phyloP scores from a whole-genome alignment of 1,139 yeast species.

The Arxiozyma slooffiae region DNA sequence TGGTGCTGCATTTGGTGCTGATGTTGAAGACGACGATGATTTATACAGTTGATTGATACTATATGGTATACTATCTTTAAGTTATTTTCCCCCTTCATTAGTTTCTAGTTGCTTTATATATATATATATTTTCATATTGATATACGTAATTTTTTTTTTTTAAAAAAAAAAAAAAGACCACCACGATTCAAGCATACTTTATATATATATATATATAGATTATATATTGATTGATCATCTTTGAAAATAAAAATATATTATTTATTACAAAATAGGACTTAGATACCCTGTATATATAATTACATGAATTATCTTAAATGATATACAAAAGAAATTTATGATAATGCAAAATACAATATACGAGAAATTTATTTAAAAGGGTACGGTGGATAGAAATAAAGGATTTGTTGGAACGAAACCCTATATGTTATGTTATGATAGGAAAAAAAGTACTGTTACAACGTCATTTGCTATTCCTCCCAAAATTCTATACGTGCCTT shows the following conservation, averaged over 20 bases:
- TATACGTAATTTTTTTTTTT: neutral
- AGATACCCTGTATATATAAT: neutral
- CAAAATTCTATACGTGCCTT: too few species aligned
- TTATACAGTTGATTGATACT: conserved; percentile 53
- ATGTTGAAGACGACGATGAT: conserved; percentile 79
- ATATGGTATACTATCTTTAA: neutral
- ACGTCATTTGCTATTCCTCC: too few species aligned
- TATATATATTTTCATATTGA: neutral
- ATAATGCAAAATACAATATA: neutral
- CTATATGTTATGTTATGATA: too few species aligned
- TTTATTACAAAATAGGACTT: neutral
- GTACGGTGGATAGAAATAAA: neutral
- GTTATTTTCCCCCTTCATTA: neutral
- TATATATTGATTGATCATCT: conserved; percentile 1
- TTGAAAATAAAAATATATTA: neutral
- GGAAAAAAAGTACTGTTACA: too few species aligned
- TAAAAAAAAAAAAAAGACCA: neutral
- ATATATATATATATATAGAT: conserved; percentile 2
- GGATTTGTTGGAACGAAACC: neutral
- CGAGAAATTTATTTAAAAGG: neutral
- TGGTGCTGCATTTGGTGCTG: conserved; percentile 47
- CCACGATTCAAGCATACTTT: conserved; percentile 1
- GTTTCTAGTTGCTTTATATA: neutral
- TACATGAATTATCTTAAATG: neutral
- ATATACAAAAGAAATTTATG: neutral